A percentile compares a stretch with the other conserved stretches of the same genome.
Evolutionary conservation across 2,329 filamentous ascomycete species (phyloP).

Genomic region (Coniochaeta sp.): DNA sequence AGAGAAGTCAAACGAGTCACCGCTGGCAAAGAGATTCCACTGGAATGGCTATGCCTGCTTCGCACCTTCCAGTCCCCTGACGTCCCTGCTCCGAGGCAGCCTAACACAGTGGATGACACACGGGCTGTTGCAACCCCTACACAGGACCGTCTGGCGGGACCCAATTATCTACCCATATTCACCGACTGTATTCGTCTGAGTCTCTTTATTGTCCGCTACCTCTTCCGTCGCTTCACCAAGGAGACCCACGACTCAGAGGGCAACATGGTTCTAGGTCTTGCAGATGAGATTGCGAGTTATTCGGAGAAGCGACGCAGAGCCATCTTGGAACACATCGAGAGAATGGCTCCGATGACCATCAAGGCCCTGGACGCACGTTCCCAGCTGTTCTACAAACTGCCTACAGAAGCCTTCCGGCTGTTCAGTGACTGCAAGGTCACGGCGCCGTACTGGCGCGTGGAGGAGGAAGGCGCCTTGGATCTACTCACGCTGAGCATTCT

Average conservation of each 20-base stretch:
- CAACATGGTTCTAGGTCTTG: slow-evolving; percentile 13
- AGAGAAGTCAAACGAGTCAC: slow-evolving; percentile 14
- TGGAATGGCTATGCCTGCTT: background rate
- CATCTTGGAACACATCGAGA: slow-evolving; percentile 16
- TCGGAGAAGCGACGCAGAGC: background rate
- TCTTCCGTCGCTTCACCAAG: slow-evolving; percentile 33
- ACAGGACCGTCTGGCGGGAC: too few relatives aligned
- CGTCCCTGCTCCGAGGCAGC: background rate
- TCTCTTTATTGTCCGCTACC: slow-evolving; percentile 26
- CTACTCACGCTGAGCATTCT: slow-evolving; percentile 19
- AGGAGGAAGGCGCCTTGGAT: slow-evolving; percentile 10
- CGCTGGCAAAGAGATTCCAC: background rate
- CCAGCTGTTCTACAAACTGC: slow-evolving; percentile 16
- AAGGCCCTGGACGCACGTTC: slow-evolving; percentile 16
- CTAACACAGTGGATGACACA: background rate
- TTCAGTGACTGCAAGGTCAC: slow-evolving; percentile 10
- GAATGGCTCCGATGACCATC: slow-evolving; percentile 20
- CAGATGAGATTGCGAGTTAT: slow-evolving; percentile 7
- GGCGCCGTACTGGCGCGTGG: slow-evolving; percentile 9
- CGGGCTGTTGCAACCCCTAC: background rate
- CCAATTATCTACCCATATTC: slow-evolving; percentile 8
- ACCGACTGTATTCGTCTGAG: slow-evolving; percentile 28
- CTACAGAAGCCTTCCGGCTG: slow-evolving; percentile 15
- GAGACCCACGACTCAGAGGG: background rate
- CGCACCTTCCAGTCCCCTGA: background rate